Evolutionary conservation across 176 grass and related monocot genomes (phyloP).

Genomic region (Aegilops speltoides): DNA sequence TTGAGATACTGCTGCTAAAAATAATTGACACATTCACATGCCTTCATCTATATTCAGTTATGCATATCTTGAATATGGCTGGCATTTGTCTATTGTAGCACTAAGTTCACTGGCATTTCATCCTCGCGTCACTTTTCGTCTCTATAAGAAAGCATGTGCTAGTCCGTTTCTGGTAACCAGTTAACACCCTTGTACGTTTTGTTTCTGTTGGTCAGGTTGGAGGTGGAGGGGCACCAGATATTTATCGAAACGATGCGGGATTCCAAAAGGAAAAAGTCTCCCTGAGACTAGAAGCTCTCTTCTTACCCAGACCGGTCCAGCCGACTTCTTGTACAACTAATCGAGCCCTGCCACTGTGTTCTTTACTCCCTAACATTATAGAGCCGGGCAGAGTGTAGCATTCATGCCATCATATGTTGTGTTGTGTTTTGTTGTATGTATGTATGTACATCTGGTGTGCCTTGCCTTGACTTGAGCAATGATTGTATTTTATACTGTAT

Average conservation of each 20-base stretch:
- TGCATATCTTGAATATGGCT: background rate
- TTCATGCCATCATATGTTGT: background rate
- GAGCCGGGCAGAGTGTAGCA: background rate
- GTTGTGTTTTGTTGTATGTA: slow-evolving; percentile 31
- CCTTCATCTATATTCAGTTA: background rate
- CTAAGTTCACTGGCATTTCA: too few relatives aligned
- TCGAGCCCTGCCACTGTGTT: background rate
- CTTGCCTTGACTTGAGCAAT: background rate
- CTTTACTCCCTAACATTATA: background rate
- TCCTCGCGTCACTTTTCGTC: too few relatives aligned
- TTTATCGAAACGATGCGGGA: slow-evolving; percentile 27
- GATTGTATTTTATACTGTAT: background rate
- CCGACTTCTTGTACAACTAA: slow-evolving; percentile 21
- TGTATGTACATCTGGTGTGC: background rate
- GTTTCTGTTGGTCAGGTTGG: slow-evolving; percentile 34
- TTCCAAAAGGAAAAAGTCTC: slow-evolving; percentile 9
- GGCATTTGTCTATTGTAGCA: too few relatives aligned
- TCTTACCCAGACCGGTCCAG: background rate
- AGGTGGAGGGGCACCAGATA: slow-evolving; percentile 45
- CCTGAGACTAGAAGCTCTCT: background rate
- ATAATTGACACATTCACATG: background rate
- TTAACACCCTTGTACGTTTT: background rate
- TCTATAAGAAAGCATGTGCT: background rate
- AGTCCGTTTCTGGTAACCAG: background rate
- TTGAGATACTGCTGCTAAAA: background rate